Percentiles rank a stretch among this genome's conserved stretches.
phyloP scores from a whole-genome alignment of 169 alveolate species.

The Cardiosporidium cionae region DNA sequence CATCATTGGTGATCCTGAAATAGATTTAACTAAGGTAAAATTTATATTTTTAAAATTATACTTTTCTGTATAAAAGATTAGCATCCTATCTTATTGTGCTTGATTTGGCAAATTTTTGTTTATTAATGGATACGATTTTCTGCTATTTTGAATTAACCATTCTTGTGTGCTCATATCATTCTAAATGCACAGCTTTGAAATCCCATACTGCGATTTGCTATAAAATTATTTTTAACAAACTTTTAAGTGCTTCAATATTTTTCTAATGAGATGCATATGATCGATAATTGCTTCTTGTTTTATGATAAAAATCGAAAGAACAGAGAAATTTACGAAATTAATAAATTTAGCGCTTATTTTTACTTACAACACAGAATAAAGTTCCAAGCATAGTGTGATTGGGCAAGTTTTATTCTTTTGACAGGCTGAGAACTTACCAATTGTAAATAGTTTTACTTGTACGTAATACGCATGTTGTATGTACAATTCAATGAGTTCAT shows the following conservation, averaged over 20 bases:
- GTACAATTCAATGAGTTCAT: no score
- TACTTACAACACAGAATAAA: no score
- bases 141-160: not conserved
- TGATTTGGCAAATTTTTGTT: not conserved
- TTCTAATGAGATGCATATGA: no score
- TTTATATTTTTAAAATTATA: not conserved
- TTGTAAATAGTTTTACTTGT: not conserved
- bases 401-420: not conserved
- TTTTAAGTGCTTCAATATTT: no score
- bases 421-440: not conserved
- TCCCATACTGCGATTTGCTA: not conserved
- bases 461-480: not conserved
- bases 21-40: not conserved
- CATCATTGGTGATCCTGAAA: not conserved
- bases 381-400: no score
- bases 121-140: not conserved
- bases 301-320: no score
- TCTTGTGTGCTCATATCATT: not conserved
- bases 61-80: not conserved
- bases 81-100: not conserved
- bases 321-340: no score
- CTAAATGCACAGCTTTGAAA: not conserved
- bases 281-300: no score
- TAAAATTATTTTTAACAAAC: not conserved
- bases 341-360: no score